Evolutionary conservation across 768 basidiomycete genomes (phyloP), one percentile per base, ranked within the genome.

Genomic region (Harrya chromipes): DNA sequence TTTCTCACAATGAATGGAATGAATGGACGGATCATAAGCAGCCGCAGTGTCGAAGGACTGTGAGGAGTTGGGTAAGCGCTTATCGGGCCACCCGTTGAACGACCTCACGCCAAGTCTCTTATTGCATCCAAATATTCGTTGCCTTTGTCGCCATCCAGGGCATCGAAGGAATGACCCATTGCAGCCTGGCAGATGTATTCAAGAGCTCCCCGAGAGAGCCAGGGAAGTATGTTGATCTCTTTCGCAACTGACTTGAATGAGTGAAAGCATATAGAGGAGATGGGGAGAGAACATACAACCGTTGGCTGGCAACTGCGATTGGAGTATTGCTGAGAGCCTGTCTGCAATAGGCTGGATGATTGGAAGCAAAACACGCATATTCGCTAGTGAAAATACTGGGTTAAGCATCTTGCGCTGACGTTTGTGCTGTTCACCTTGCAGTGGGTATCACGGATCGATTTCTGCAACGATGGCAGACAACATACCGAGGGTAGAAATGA

Each of bases 401-500:
- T 67, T 69, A 11, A 69, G 57, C 58, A 69, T 61, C 44, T 65
- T 69, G 48, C 66, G 67, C 40, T 69, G 65, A 35, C 57, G 67
- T 48, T 27, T 58, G 45, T 67, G 67, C 6, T 65, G 62, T 40
- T 66, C 67, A 13, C 60, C 65, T 66, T 43, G 20, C 20, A 17
- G 21, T 6, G 54, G 17, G 42, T 49, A 23, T 59, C 36, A 24
- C 19, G 1, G 4, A 13, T 39, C 11, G 20, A 17, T 33, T 33
- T n/a, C 33, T 14, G n/a, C 10, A 42, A 31, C n/a, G 19, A 7
- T 19, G 33, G 16, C 4, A 42, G 37, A 37, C 2, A 16, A 50
- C 62, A 23, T 46, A 70, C 71, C 71, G 4, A 71, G 62, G 21
- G 73, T 74, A 0, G 68, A 66, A 17, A 71, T 61, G 4, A 74